These are phyloP conservation scores for Chamaecrista fasciculata DNA, from an alignment of 306 rosid genomes.

Conservation along the genomic window DNA sequence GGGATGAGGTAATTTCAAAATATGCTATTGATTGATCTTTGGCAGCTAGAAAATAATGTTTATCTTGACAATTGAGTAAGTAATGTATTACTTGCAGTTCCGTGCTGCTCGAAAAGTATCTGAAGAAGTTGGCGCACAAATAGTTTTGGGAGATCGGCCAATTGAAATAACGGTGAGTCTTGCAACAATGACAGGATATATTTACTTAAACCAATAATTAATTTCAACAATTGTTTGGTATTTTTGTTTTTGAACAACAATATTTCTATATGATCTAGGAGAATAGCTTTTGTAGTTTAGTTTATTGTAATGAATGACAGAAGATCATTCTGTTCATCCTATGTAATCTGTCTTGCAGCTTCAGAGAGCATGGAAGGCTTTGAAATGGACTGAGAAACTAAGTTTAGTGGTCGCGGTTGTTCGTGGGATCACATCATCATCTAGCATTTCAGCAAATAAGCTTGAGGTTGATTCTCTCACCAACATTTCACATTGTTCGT, in stretches of 20 bases:
- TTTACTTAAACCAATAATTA: background rate
- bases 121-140: slow-evolving; percentile 84
- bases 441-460: slow-evolving; percentile 45
- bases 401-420: slow-evolving; percentile 64
- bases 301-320: background rate
- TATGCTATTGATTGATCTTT: background rate
- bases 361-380: slow-evolving; percentile 85
- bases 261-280: slow-evolving; percentile 8
- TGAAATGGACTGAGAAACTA: slow-evolving; percentile 68
- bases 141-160: slow-evolving; percentile 90
- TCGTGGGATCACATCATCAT: slow-evolving; percentile 67
- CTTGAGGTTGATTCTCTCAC: slow-evolving; percentile 52
- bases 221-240: background rate
- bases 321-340: background rate
- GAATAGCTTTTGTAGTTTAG: background rate
- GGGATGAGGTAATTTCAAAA: slow-evolving; percentile 66
- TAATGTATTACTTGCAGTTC: slow-evolving; percentile 46
- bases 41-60: background rate
- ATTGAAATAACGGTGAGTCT: slow-evolving; percentile 79
- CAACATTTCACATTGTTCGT: slow-evolving; percentile 20
- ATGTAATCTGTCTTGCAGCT: slow-evolving; percentile 56
- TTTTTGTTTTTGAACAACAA: background rate
- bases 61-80: background rate
- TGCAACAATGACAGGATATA: background rate
- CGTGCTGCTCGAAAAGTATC: slow-evolving; percentile 86